phyloP scores from a whole-genome alignment of 2,329 filamentous ascomycete species.

The Mycosphaerella sp. region DNA sequence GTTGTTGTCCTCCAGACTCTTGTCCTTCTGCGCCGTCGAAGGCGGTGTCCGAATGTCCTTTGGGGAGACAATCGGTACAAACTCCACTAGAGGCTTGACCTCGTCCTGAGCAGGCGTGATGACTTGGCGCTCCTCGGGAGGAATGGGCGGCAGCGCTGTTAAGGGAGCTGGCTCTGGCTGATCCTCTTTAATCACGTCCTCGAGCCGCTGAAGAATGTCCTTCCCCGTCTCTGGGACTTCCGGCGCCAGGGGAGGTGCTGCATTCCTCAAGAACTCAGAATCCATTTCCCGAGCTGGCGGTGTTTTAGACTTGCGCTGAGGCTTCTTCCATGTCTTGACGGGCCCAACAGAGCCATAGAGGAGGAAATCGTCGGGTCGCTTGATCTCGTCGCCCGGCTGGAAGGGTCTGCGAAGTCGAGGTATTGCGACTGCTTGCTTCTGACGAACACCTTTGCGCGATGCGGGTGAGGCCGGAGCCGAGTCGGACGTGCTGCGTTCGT shows the following conservation, averaged over 20 bases:
- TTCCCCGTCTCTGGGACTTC: conserved; percentile 8
- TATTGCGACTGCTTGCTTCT: conserved; percentile 11
- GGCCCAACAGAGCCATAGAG: conserved; percentile 14
- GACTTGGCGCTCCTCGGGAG: conserved; percentile 8
- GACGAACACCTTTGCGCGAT: conserved; percentile 10
- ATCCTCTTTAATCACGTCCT: conserved; percentile 8
- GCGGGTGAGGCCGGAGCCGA: conserved; percentile 9
- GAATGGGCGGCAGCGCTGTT: conserved; percentile 11
- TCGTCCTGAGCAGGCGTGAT: conserved; percentile 8
- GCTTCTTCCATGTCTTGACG: conserved; percentile 12
- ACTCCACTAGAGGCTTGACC: conserved; percentile 9
- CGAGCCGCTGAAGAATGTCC: conserved; percentile 7
- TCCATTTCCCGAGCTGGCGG: conserved; percentile 19
- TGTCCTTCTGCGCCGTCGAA: conserved; percentile 16
- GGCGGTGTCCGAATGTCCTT: conserved; percentile 9
- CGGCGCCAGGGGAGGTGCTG: conserved; percentile 6
- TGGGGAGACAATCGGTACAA: neutral
- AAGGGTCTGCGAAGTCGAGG: conserved; percentile 19
- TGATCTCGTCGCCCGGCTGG: conserved; percentile 22
- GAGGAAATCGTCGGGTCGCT: conserved; percentile 16
- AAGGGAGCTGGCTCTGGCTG: conserved; percentile 1
- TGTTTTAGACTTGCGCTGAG: conserved; percentile 8
- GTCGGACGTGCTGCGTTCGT: conserved; percentile 6
- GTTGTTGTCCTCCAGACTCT: conserved; percentile 22
- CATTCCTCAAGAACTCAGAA: conserved; percentile 19